Percentiles rank a stretch among this genome's conserved stretches.
These are phyloP conservation scores for Geoglossum cookeanum DNA, from an alignment of 2,329 filamentous ascomycete species.

Conservation along the genomic window DNA sequence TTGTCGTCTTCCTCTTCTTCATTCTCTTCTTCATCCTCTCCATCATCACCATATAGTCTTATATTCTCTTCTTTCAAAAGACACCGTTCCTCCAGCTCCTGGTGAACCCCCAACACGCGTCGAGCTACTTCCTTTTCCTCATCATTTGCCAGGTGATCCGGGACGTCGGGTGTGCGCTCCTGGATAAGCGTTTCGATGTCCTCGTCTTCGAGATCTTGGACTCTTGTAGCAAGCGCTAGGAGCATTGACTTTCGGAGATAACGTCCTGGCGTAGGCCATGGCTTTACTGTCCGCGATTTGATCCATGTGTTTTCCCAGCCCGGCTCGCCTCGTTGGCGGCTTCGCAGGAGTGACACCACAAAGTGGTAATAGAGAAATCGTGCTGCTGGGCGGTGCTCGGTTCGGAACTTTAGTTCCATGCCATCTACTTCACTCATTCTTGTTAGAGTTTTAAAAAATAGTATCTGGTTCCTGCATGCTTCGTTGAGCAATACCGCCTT, in stretches of 20 bases:
- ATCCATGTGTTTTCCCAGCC: conserved; percentile 3
- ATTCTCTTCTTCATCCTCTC: not conserved
- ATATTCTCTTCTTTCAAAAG: not conserved
- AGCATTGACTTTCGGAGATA: conserved; percentile 3
- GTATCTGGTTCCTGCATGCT: not conserved
- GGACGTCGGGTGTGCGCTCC: not conserved
- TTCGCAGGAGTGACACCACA: conserved; percentile 5
- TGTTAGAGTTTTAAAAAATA: not conserved
- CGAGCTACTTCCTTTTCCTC: not conserved
- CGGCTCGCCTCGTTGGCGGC: not conserved
- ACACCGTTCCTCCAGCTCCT: not conserved
- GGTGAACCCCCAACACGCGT: not conserved
- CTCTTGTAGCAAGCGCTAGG: not conserved
- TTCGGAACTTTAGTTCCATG: conserved; percentile 4
- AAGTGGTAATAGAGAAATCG: not conserved
- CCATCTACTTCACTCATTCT: conserved; percentile 3
- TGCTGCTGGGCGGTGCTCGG: conserved; percentile 6
- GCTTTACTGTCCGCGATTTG: not conserved
- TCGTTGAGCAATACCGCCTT: not conserved
- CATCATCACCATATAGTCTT: not conserved
- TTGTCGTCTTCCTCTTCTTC: not conserved
- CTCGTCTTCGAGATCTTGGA: not conserved
- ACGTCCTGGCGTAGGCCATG: conserved; percentile 1
- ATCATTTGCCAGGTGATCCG: not conserved
- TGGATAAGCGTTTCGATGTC: conserved; percentile 1